A percentile compares a stretch with the other conserved stretches of the same genome.
Conservation (phyloP, 2,329 filamentous ascomycete genomes). For the Pseudonectria foliicola region DNA sequence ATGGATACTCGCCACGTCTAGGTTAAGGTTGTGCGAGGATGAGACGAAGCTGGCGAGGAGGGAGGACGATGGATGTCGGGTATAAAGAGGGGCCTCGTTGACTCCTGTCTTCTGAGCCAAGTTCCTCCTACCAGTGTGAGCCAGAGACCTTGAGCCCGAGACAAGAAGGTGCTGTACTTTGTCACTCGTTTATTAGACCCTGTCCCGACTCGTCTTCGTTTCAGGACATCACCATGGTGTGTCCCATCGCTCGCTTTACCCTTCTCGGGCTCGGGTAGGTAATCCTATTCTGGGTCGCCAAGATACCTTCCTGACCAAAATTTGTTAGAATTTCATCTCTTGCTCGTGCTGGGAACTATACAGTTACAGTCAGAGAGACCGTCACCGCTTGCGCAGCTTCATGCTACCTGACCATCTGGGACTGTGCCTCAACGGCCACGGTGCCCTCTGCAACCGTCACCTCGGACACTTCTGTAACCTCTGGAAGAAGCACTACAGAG, state of each 20-base stretch:
- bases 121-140: not conserved
- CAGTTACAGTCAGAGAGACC: not conserved
- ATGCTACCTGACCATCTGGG: too few relatives aligned
- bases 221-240: slow-evolving; percentile 13
- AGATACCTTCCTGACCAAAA: not conserved
- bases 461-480: too few relatives aligned
- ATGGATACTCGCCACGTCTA: slow-evolving; percentile 3
- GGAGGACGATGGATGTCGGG: too few relatives aligned
- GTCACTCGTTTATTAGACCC: slow-evolving; percentile 18
- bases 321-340: slow-evolving; percentile 18
- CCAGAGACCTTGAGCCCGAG: slow-evolving; percentile 13
- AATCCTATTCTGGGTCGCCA: not conserved
- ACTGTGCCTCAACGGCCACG: too few relatives aligned
- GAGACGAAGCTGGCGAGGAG: not conserved
- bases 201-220: slow-evolving; percentile 4
- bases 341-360: slow-evolving; percentile 15
- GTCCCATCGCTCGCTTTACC: slow-evolving; percentile 16
- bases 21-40: slow-evolving; percentile 13
- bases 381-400: too few relatives aligned
- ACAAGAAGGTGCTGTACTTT: slow-evolving; percentile 8
- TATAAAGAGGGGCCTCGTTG: slow-evolving; percentile 19
- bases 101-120: not conserved
- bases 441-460: too few relatives aligned
- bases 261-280: slow-evolving; percentile 24
- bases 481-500: too few relatives aligned